Evolutionary conservation across 2,329 filamentous ascomycete species (phyloP).

Genomic region (Corynespora cassiicola): DNA sequence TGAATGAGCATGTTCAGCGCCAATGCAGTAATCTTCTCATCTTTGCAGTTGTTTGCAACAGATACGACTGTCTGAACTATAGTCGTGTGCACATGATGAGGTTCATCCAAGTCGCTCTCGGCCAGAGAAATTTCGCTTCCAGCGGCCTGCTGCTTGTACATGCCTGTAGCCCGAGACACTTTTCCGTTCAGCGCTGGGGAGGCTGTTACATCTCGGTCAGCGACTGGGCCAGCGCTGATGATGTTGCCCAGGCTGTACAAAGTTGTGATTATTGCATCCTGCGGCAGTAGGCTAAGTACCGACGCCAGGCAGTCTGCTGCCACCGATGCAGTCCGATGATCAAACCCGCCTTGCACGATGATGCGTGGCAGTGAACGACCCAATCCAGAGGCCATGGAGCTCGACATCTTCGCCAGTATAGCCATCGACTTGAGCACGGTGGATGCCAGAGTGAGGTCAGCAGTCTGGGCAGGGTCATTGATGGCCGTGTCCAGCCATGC

Average conservation of each 20-base stretch:
- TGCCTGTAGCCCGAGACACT: slow-evolving; percentile 45
- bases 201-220: slow-evolving; percentile 56
- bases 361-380: slow-evolving; percentile 83
- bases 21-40: slow-evolving; percentile 90
- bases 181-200: slow-evolving; percentile 57
- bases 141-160: slow-evolving; percentile 57
- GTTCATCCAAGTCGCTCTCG: slow-evolving; percentile 78
- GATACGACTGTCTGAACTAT: slow-evolving; percentile 95
- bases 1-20: slow-evolving; percentile 97
- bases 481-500: slow-evolving; percentile 86
- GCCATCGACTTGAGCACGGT: slow-evolving; percentile 83
- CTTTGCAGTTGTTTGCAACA: slow-evolving; percentile 81
- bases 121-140: slow-evolving; percentile 83
- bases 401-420: slow-evolving; percentile 77
- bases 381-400: slow-evolving; percentile 74
- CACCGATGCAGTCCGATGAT: slow-evolving; percentile 71
- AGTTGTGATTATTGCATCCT: slow-evolving; percentile 93
- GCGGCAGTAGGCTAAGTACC: slow-evolving; percentile 80
- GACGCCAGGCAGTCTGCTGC: slow-evolving; percentile 87
- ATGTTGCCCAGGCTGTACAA: slow-evolving; percentile 97
- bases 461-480: slow-evolving; percentile 80
- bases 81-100: slow-evolving; percentile 77
- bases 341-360: slow-evolving; percentile 82
- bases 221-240: slow-evolving; percentile 72
- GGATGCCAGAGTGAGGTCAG: slow-evolving; percentile 76